These are phyloP conservation scores for Trametopsis cervina DNA, from an alignment of 768 basidiomycete genomes.

Conservation along the genomic window DNA sequence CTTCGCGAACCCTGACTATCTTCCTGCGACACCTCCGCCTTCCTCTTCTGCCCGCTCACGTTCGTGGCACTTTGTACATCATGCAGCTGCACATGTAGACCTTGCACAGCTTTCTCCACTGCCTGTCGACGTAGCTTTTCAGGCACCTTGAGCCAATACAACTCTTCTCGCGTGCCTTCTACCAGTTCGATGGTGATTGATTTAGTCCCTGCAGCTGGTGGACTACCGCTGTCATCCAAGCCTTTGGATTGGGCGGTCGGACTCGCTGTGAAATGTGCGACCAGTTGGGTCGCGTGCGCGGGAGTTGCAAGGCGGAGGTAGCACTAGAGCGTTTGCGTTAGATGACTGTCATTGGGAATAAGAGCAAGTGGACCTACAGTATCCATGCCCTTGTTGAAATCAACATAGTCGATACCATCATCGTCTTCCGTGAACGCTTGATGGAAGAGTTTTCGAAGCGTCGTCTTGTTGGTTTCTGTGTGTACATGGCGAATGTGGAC, in stretches of 20 bases:
- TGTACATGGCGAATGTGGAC: conserved; percentile 68
- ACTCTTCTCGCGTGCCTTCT: conserved; percentile 51
- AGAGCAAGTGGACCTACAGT: conserved; percentile 37
- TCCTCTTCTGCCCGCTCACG: neutral
- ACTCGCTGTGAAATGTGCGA: conserved; percentile 35
- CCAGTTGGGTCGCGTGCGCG: conserved; percentile 36
- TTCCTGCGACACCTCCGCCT: neutral
- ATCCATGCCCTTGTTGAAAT: conserved; percentile 73
- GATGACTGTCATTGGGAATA: neutral
- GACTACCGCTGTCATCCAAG: conserved; percentile 46
- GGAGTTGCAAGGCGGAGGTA: conserved; percentile 61
- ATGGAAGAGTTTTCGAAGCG: conserved; percentile 53
- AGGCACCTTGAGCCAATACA: conserved; percentile 80
- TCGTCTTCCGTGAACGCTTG: conserved; percentile 29
- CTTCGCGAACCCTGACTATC: neutral
- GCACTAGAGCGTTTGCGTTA: conserved; percentile 41
- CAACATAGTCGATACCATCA: conserved; percentile 65
- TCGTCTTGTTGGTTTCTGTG: conserved; percentile 75
- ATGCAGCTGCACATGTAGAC: conserved; percentile 1
- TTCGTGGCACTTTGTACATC: neutral
- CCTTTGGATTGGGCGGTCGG: conserved; percentile 39
- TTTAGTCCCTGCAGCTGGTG: conserved; percentile 14
- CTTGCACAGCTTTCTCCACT: conserved; percentile 37
- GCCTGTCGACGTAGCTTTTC: conserved; percentile 62
- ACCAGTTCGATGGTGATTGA: conserved; percentile 49